Evolutionary conservation across 495 filamentous ascomycete species (phyloP).

Genomic region (Tricharina praecox): DNA sequence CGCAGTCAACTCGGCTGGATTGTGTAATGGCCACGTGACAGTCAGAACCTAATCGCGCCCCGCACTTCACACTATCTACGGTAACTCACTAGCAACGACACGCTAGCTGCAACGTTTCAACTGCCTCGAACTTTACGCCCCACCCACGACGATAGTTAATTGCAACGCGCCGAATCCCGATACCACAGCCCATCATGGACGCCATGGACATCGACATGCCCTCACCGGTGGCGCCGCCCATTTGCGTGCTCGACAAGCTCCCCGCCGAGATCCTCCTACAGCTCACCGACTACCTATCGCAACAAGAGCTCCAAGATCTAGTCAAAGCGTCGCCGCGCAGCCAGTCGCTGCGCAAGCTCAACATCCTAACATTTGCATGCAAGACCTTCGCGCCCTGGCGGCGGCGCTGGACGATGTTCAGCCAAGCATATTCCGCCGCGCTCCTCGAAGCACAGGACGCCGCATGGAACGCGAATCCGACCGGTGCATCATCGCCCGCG

Average conservation of each 20-base stretch:
- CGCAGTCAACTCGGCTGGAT: no score
- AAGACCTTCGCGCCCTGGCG: conserved; percentile 3
- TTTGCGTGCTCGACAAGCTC: neutral
- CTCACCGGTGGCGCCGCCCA: neutral
- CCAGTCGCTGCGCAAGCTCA: neutral
- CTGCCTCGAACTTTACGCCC: no score
- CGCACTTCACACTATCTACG: no score
- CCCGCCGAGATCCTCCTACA: conserved; percentile 1
- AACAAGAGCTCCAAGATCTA: neutral
- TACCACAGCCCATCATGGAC: no score
- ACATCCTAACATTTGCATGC: neutral
- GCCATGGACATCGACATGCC: neutral
- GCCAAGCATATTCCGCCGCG: neutral
- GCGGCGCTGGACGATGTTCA: neutral
- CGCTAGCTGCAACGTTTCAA: no score
- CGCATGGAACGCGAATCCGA: neutral
- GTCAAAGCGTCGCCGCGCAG: neutral
- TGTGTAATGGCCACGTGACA: no score
- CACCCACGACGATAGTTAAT: no score
- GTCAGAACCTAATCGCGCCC: no score
- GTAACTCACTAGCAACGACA: no score
- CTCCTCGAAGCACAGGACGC: neutral
- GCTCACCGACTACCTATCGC: neutral
- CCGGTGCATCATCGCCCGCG: neutral
- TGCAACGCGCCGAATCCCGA: no score